Evolutionary conservation across 2,329 filamentous ascomycete genomes (phyloP).

Genomic region (Diaporthe citriasiana): DNA sequence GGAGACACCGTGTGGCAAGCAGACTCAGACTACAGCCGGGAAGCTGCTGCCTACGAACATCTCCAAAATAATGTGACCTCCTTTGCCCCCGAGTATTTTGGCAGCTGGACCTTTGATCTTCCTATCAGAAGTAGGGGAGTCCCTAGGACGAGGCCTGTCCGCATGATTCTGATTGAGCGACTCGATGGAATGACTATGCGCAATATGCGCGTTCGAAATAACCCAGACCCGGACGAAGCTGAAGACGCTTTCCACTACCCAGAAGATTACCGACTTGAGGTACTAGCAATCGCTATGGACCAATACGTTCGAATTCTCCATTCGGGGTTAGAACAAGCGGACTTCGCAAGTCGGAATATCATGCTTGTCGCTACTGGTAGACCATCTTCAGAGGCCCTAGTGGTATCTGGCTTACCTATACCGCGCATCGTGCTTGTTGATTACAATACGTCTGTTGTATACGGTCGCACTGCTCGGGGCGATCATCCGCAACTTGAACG

Average conservation of each 20-base stretch:
- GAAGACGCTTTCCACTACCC: neutral
- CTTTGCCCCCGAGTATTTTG: neutral
- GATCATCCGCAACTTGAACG: neutral
- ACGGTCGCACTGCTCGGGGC: neutral
- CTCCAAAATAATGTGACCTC: neutral
- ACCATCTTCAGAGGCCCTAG: neutral
- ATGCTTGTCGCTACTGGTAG: neutral
- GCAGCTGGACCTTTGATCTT: neutral
- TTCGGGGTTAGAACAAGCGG: neutral
- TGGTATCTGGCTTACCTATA: neutral
- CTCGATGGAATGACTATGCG: neutral
- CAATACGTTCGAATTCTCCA: neutral
- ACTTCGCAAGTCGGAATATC: neutral
- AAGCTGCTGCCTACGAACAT: neutral
- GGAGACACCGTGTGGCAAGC: neutral
- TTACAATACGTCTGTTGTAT: neutral
- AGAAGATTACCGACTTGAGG: neutral
- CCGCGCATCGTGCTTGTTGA: neutral
- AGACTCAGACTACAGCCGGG: neutral
- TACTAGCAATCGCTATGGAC: neutral
- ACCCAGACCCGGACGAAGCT: neutral
- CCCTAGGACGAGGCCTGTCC: neutral
- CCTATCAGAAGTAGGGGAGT: neutral
- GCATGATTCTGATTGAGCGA: neutral
- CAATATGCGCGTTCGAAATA: neutral